A percentile compares a stretch with the other conserved stretches of the same genome.
Evolutionary conservation across 129 eudicot genomes (phyloP).

Genomic region (Scalesia atractyloides): DNA sequence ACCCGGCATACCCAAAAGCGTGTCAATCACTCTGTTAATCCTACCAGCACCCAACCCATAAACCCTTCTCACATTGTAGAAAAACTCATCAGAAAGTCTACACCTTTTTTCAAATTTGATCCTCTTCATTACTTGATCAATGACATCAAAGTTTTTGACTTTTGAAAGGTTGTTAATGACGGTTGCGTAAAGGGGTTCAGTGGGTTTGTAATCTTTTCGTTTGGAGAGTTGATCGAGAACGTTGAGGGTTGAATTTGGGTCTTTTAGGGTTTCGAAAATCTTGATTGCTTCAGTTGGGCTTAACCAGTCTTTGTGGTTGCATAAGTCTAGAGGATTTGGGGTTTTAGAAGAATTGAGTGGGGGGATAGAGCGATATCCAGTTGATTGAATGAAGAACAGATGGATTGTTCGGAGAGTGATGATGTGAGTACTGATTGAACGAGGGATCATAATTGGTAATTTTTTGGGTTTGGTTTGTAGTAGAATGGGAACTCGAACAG

Average conservation of each 20-base stretch:
- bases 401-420: constrained; percentile 26
- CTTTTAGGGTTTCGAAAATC: constrained; percentile 58
- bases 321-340: constrained; percentile 34
- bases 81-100: constrained; percentile 71
- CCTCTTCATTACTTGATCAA: constrained; percentile 57
- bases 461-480: not conserved
- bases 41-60: constrained; percentile 73
- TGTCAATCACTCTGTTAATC: constrained; percentile 56
- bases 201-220: constrained; percentile 84
- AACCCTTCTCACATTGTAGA: constrained; percentile 58
- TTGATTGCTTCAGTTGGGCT: constrained; percentile 66
- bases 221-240: constrained; percentile 54
- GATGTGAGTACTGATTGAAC: constrained; percentile 20
- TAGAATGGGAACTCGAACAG: not conserved
- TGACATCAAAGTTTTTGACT: constrained; percentile 63
- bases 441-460: constrained; percentile 26
- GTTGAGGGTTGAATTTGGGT: constrained; percentile 58
- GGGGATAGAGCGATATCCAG: constrained; percentile 29
- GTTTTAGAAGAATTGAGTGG: constrained; percentile 30
- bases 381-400: constrained; percentile 19
- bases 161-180: constrained; percentile 58
- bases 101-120: constrained; percentile 58
- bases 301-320: constrained; percentile 81
- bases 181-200: constrained; percentile 63
- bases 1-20: constrained; percentile 79